A percentile compares a stretch with the other conserved stretches of the same genome.
Evolutionary conservation across 176 grass and related monocot species (phyloP).

Genomic region (Musa beccarii): DNA sequence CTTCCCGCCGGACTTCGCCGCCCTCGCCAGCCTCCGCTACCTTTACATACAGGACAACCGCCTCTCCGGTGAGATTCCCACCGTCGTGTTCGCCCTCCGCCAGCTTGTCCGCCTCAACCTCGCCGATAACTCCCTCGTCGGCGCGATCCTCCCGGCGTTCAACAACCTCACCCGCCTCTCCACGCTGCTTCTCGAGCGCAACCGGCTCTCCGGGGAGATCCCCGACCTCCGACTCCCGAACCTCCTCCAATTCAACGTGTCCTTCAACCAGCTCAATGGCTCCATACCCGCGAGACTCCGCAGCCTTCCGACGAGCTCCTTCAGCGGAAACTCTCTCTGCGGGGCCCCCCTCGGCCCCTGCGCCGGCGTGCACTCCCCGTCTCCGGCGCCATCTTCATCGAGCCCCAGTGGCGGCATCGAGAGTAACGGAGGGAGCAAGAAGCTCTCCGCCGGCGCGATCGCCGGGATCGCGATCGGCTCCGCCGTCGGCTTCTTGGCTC

Average conservation of each 20-base stretch:
- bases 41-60: slow-evolving; percentile 29
- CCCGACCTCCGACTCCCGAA: slow-evolving; percentile 23
- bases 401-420: neutral
- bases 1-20: slow-evolving; percentile 48
- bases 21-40: slow-evolving; percentile 22
- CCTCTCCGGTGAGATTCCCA: slow-evolving; percentile 33
- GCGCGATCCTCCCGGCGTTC: slow-evolving; percentile 32
- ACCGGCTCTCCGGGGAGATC: slow-evolving; percentile 31
- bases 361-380: neutral
- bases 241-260: slow-evolving; percentile 45
- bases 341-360: slow-evolving; percentile 33
- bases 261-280: slow-evolving; percentile 49
- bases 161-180: slow-evolving; percentile 26
- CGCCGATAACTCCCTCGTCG: slow-evolving; percentile 38
- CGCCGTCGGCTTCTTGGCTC: slow-evolving; percentile 12
- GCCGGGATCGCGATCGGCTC: slow-evolving; percentile 46
- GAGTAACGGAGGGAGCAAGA: neutral
- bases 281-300: slow-evolving; percentile 33
- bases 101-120: slow-evolving; percentile 36
- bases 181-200: slow-evolving; percentile 34
- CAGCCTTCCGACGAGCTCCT: slow-evolving; percentile 23
- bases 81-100: slow-evolving; percentile 40
- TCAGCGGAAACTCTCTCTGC: slow-evolving; percentile 27
- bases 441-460: slow-evolving; percentile 44
- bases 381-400: slow-evolving; percentile 4